These are phyloP conservation scores for Ampelomyces quisqualis DNA, from an alignment of 2,329 filamentous ascomycete species.

Conservation along the genomic window DNA sequence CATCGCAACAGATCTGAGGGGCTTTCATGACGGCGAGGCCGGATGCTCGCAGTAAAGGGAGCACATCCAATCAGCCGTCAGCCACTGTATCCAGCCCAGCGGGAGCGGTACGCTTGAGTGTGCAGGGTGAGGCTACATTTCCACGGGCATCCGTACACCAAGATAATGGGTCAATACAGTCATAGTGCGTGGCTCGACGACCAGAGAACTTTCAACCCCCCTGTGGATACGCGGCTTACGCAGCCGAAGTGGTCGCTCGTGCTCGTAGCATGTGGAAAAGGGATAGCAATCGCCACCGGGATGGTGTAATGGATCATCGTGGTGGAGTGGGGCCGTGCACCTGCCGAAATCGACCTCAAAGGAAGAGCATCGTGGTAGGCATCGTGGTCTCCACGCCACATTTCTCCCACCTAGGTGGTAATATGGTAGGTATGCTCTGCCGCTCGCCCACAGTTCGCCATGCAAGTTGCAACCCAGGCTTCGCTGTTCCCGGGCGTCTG, in stretches of 20 bases:
- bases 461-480: neutral
- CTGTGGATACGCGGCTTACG: neutral
- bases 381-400: neutral
- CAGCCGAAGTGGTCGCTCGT: no score
- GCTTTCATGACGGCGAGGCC: constrained; percentile 6
- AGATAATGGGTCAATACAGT: constrained; percentile 4
- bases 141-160: neutral
- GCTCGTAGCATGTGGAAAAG: no score
- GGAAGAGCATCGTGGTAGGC: neutral
- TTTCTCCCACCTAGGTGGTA: neutral
- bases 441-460: neutral
- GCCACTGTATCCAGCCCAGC: constrained; percentile 11
- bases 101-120: constrained; percentile 16
- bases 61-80: neutral
- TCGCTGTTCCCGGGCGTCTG: constrained; percentile 10
- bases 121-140: constrained; percentile 7
- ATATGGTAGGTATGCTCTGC: no score
- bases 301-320: constrained; percentile 13
- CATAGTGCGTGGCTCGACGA: constrained; percentile 4
- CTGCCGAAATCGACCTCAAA: constrained; percentile 2
- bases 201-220: neutral
- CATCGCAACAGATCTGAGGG: constrained; percentile 5
- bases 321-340: constrained; percentile 9
- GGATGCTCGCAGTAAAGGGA: constrained; percentile 16
- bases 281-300: constrained; percentile 15